Evolutionary conservation across 352 stramenopile genomes (phyloP).

Genomic region (Phytopythium boreale): DNA sequence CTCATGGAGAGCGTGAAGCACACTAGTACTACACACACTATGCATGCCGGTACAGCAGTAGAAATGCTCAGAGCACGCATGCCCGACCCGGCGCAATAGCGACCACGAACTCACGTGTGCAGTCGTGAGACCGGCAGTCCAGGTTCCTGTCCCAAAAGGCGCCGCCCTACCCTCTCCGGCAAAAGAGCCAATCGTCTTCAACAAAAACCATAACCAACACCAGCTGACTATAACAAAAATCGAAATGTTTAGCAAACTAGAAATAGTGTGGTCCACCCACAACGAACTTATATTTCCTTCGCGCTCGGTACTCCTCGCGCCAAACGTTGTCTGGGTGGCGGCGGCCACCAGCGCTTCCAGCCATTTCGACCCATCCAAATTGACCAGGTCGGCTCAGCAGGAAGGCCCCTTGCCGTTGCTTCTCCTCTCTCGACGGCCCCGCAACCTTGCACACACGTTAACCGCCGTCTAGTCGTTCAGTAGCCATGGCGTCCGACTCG

Average conservation of each 20-base stretch:
- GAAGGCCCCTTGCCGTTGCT: neutral
- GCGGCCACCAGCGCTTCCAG: neutral
- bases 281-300: neutral
- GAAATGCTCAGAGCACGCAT: no score
- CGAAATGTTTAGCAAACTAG: neutral
- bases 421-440: neutral
- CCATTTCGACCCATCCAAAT: conserved; percentile 2
- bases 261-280: conserved; percentile 2
- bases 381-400: neutral
- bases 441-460: neutral
- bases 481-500: conserved; percentile 31
- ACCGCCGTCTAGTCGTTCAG: neutral
- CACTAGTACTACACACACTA: no score
- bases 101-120: no score
- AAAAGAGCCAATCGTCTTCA: conserved; percentile 1
- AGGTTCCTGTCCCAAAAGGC: no score
- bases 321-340: neutral
- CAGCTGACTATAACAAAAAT: neutral
- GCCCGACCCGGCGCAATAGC: no score
- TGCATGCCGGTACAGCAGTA: no score
- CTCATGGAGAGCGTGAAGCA: no score
- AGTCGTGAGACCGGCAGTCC: no score
- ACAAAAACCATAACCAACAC: neutral
- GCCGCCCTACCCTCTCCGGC: no score
- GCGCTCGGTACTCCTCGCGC: neutral